These are phyloP conservation scores for Suhomyces vadensis DNA, from an alignment of 805 yeast genomes.

Conservation along the genomic window DNA sequence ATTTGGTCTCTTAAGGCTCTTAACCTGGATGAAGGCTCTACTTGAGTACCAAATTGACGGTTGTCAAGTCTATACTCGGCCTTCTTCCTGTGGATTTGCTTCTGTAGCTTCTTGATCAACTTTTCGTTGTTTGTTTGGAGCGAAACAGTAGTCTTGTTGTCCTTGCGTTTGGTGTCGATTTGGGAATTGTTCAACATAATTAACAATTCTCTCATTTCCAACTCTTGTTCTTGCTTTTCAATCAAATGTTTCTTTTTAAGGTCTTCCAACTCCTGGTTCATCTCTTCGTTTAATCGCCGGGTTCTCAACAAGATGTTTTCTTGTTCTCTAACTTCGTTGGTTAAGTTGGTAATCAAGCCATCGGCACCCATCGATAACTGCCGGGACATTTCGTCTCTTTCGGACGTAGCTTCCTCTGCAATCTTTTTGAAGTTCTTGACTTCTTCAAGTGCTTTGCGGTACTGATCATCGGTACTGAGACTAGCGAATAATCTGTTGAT, in stretches of 20 bases:
- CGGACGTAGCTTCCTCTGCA: constrained; percentile 31
- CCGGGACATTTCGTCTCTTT: constrained; percentile 57
- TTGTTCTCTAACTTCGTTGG: constrained; percentile 63
- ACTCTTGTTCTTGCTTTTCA: constrained; percentile 74
- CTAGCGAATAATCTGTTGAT: constrained; percentile 70
- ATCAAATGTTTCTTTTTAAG: constrained; percentile 56
- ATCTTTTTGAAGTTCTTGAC: constrained; percentile 20
- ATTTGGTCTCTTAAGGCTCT: constrained; percentile 76
- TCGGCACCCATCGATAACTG: constrained; percentile 77
- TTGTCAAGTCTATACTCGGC: constrained; percentile 49
- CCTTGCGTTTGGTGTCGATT: constrained; percentile 32
- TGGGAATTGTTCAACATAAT: constrained; percentile 53
- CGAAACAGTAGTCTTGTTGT: constrained; percentile 36
- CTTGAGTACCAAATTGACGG: constrained; percentile 48
- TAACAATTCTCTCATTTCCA: constrained; percentile 73
- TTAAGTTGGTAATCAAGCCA: constrained; percentile 61
- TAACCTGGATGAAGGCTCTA: constrained; percentile 76
- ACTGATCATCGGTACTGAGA: constrained; percentile 83
- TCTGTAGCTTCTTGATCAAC: constrained; percentile 43
- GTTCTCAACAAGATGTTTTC: constrained; percentile 58
- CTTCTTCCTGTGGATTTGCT: constrained; percentile 47
- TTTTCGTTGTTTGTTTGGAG: constrained; percentile 34
- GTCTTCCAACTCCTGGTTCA: constrained; percentile 63
- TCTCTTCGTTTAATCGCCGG: constrained; percentile 60
- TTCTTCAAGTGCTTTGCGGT: constrained; percentile 58